Evolutionary conservation across 495 filamentous ascomycete genomes (phyloP).

Genomic region (Penicillium subrubescens): DNA sequence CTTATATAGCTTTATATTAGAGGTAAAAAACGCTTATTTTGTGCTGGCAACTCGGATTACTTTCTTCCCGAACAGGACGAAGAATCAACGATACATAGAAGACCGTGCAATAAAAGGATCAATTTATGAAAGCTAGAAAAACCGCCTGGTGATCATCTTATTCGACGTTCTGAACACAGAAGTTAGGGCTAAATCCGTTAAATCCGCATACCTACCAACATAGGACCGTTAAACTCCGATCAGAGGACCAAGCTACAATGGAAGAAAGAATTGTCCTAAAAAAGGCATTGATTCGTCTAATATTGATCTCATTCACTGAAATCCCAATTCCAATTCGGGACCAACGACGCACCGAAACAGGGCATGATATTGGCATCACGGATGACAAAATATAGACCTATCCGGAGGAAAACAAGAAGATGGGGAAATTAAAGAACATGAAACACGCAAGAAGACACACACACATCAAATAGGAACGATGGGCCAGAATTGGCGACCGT

Average conservation of each 20-base stretch:
- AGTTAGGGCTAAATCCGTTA: neutral
- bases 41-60: neutral
- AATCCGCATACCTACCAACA: neutral
- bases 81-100: neutral
- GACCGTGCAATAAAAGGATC: neutral
- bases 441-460: constrained; percentile 13
- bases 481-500: constrained; percentile 17
- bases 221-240: neutral
- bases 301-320: constrained; percentile 21
- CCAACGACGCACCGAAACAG: constrained; percentile 7
- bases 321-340: constrained; percentile 13
- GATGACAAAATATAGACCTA: constrained; percentile 19
- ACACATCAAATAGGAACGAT: constrained; percentile 14
- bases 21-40: neutral
- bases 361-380: constrained; percentile 30
- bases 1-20: neutral
- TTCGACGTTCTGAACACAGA: neutral
- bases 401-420: constrained; percentile 16
- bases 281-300: constrained; percentile 13
- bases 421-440: constrained; percentile 23
- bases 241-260: neutral
- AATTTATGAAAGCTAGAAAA: neutral
- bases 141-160: neutral
- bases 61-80: neutral
- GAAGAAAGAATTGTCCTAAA: too few species aligned